Conservation (phyloP, 495 filamentous ascomycete genomes). For the Daldinia decipiens region DNA sequence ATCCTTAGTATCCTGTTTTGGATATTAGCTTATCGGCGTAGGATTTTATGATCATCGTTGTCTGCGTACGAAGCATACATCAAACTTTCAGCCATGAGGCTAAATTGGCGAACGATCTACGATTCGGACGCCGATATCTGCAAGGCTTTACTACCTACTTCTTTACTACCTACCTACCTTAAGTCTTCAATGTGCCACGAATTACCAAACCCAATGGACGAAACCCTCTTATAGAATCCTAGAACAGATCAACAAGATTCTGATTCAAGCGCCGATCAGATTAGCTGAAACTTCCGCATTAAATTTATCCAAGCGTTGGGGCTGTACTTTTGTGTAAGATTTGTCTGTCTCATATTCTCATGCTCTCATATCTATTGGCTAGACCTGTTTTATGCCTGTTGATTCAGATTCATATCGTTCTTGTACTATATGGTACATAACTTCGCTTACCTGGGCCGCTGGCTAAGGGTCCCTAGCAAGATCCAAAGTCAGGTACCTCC, state of each 20-base stretch:
- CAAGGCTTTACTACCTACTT: constrained; percentile 11
- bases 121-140: constrained; percentile 21
- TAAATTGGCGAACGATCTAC: constrained; percentile 15
- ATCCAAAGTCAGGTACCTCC: constrained; percentile 12
- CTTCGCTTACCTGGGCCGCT: constrained; percentile 27
- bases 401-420: constrained; percentile 35
- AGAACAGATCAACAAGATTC: constrained; percentile 31
- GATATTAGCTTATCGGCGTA: background rate
- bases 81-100: constrained; percentile 9
- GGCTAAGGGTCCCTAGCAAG: constrained; percentile 23
- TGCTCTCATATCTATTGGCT: constrained; percentile 27
- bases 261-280: constrained; percentile 34
- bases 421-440: constrained; percentile 6
- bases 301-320: constrained; percentile 18
- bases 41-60: background rate
- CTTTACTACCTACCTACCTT: no score
- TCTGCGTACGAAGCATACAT: constrained; percentile 1
- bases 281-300: constrained; percentile 38
- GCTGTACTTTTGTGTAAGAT: constrained; percentile 23
- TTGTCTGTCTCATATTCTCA: constrained; percentile 37
- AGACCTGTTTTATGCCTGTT: constrained; percentile 26
- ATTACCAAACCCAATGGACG: constrained; percentile 12
- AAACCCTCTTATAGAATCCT: constrained; percentile 23
- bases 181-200: constrained; percentile 14
- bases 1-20: background rate